Evolutionary conservation across 768 basidiomycete genomes (phyloP), one percentile per base, ranked within the genome.

Genomic region (Psilocybe cubensis): DNA sequence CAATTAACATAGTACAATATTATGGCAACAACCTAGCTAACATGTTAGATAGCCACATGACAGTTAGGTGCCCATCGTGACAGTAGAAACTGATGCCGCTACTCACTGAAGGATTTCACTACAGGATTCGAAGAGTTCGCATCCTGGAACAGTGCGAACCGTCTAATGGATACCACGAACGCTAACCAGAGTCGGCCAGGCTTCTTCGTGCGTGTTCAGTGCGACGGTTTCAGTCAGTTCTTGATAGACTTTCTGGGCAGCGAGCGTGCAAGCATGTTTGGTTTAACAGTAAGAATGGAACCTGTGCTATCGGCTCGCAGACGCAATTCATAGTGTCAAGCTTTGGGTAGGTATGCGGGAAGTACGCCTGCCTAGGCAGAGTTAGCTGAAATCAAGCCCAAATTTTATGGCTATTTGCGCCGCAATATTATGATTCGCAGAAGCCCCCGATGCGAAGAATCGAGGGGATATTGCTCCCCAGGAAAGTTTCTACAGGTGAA

Each of bases 391-490:
- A 53, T n/a, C 40, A 14, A 24, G 12, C 28, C 42, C 24, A 8
- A 51, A 25, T 45, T n/a, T 45, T n/a, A n/a, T n/a, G n/a, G n/a
- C n/a, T 49, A 50, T 43, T 24, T 54, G 47, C 61, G 54, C 57
- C 57, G 40, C 57, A 25, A 58, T 45, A 31, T 51, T 9, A 29
- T 29, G 61, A 62, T 62, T 56, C 57, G 50, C 61, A 56, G 57
- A 52, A 59, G 57, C 33, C 27, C 24, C n/a, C n/a, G n/a, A n/a
- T 20, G 43, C 29, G 9, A 47, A 57, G 31, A 52, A 49, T 58
- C 57, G 57, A 27, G 38, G 40, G 28, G 56, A 45, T 45, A 28
- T 17, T 35, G 46, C 14, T n/a, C n/a, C n/a, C n/a, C n/a, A n/a
- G n/a, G n/a, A n/a, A n/a, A n/a, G n/a, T n/a, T n/a, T n/a, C n/a